Conservation (phyloP, 2,329 filamentous ascomycete genomes). For the Aspergillus sojae region DNA sequence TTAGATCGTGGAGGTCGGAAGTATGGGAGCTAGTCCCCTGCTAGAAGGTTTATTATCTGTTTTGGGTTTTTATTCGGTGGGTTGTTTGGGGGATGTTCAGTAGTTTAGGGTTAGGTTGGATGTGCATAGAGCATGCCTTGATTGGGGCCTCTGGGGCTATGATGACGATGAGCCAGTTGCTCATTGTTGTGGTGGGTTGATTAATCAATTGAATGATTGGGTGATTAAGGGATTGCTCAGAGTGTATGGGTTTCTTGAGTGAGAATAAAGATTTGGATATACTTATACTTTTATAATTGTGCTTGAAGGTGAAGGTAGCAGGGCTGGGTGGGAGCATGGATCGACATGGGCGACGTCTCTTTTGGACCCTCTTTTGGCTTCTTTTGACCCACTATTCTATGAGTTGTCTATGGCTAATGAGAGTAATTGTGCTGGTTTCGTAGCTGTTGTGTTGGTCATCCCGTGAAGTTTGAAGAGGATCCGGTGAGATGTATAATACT, state of each 20-base stretch:
- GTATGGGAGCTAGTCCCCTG: no score
- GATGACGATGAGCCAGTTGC: constrained; percentile 12
- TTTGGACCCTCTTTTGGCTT: not conserved
- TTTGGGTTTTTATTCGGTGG: not conserved
- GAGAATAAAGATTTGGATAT: no score
- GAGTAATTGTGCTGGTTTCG: no score
- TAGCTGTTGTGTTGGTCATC: no score
- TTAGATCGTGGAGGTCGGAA: no score
- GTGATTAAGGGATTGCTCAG: rapidly evolving
- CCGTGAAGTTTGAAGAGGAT: no score
- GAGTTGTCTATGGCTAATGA: no score
- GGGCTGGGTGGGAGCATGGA: not conserved
- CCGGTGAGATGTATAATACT: no score
- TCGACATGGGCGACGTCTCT: not conserved
- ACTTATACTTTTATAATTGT: no score
- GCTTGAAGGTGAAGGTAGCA: not conserved
- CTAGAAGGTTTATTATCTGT: not conserved
- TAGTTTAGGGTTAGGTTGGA: not conserved
- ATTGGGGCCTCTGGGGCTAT: constrained; percentile 28
- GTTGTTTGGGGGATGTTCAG: not conserved
- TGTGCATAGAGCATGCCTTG: not conserved
- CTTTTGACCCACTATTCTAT: no score
- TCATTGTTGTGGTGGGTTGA: not conserved
- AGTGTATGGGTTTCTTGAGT: no score
- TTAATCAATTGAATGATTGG: not conserved